These are phyloP conservation scores for Sporothrix inflata DNA, from an alignment of 2,329 filamentous ascomycete species.

Conservation along the genomic window DNA sequence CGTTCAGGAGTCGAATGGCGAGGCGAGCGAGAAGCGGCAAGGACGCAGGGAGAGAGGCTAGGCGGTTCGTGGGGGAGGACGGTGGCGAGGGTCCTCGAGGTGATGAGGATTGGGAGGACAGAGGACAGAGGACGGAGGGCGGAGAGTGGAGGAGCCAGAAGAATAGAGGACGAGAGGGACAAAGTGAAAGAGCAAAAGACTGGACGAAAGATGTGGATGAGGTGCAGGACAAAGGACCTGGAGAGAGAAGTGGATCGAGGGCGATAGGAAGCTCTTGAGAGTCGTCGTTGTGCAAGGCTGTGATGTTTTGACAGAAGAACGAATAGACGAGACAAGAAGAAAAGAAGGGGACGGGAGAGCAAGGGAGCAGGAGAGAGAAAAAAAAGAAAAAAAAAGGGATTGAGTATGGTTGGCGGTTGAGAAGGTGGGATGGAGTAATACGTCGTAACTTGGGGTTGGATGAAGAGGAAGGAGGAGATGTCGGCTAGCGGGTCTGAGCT, in stretches of 20 bases:
- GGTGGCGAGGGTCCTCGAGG: background rate
- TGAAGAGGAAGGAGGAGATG: constrained; percentile 25
- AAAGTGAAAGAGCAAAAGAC: background rate
- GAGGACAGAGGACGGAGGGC: background rate
- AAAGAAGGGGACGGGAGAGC: background rate
- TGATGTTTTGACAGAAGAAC: background rate
- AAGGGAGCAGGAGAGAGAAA: background rate
- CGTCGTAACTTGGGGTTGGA: constrained; percentile 19
- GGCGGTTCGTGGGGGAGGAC: background rate
- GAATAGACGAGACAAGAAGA: constrained; percentile 1
- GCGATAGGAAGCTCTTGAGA: background rate
- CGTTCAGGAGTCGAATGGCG: background rate
- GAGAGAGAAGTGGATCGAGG: background rate
- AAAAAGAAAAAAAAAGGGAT: constrained; percentile 1
- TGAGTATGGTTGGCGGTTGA: background rate
- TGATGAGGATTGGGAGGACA: background rate
- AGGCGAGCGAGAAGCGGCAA: background rate
- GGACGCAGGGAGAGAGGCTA: background rate
- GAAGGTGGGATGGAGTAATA: background rate
- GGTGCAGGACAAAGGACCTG: background rate
- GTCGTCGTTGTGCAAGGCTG: constrained; percentile 20
- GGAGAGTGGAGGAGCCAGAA: background rate
- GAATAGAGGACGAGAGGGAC: background rate
- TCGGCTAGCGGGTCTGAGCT: constrained; percentile 30
- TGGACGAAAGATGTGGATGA: background rate